phyloP scores from a whole-genome alignment of 441 rosid genomes.

The Biscutella laevigata region DNA sequence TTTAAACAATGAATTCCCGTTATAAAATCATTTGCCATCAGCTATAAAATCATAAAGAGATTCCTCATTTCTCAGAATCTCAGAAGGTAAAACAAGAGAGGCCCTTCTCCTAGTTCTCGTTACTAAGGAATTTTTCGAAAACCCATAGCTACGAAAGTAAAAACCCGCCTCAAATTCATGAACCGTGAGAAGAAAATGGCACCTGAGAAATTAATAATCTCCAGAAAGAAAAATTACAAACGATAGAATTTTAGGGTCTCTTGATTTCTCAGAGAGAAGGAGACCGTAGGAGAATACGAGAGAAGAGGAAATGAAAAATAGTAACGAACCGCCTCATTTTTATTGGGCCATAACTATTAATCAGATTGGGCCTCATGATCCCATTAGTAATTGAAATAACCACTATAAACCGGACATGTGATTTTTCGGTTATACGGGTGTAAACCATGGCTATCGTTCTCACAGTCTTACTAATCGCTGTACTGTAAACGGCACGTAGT shows the following conservation, averaged over 20 bases:
- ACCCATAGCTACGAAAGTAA: neutral
- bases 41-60: neutral
- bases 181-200: neutral
- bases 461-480: too few relatives aligned
- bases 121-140: neutral
- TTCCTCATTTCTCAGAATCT: neutral
- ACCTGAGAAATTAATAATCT: neutral
- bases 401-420: neutral
- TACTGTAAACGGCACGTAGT: neutral
- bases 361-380: neutral
- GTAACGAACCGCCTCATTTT: neutral
- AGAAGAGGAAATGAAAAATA: neutral
- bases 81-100: neutral
- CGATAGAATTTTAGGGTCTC: neutral
- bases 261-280: neutral
- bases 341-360: constrained; percentile 6
- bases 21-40: neutral
- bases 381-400: neutral
- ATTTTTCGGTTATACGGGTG: too few relatives aligned
- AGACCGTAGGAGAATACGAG: neutral
- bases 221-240: neutral
- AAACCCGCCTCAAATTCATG: too few relatives aligned
- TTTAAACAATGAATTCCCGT: neutral
- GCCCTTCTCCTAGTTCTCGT: neutral
- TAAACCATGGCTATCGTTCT: too few relatives aligned